These are phyloP conservation scores for cucumber (Cucumis sativus) DNA, from an alignment of 306 rosid species.

Conservation along the genomic window DNA sequence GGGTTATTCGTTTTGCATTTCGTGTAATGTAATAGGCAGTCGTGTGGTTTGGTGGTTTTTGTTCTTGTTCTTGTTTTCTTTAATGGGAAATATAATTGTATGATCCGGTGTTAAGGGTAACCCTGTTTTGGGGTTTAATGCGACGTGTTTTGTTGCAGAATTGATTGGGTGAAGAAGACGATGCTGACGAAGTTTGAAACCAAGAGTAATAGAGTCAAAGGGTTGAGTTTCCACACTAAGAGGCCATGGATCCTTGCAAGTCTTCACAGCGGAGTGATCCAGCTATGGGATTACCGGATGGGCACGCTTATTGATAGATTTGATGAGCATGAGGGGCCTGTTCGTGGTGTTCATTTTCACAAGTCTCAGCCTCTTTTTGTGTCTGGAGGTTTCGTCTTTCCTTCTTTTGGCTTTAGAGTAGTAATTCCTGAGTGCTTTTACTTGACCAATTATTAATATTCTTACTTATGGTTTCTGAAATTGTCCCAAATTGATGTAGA, in stretches of 20 bases:
- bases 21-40: too few relatives aligned
- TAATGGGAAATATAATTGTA: not conserved
- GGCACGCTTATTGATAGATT: conserved; percentile 87
- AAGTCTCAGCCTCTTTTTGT: conserved; percentile 89
- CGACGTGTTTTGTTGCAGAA: conserved; percentile 12
- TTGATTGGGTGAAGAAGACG: conserved; percentile 29
- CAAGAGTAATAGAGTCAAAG: conserved; percentile 93
- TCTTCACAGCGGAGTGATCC: conserved; percentile 98
- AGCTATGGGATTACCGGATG: conserved; percentile 97
- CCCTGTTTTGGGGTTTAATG: not conserved
- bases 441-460: not conserved
- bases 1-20: too few relatives aligned
- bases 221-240: conserved; percentile 85
- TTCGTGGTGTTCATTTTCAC: conserved; percentile 92
- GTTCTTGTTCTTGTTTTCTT: not conserved
- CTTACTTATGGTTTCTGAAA: not conserved
- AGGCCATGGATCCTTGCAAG: conserved; percentile 99
- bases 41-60: too few relatives aligned
- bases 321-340: conserved; percentile 95
- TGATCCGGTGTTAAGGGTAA: not conserved
- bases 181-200: conserved; percentile 98
- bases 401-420: not conserved
- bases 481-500: not conserved
- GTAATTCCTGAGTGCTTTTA: not conserved
- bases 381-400: conserved; percentile 57